Base-by-base conservation (phyloP, 2,329 filamentous ascomycete species). In the Alternaria dauci region DNA sequence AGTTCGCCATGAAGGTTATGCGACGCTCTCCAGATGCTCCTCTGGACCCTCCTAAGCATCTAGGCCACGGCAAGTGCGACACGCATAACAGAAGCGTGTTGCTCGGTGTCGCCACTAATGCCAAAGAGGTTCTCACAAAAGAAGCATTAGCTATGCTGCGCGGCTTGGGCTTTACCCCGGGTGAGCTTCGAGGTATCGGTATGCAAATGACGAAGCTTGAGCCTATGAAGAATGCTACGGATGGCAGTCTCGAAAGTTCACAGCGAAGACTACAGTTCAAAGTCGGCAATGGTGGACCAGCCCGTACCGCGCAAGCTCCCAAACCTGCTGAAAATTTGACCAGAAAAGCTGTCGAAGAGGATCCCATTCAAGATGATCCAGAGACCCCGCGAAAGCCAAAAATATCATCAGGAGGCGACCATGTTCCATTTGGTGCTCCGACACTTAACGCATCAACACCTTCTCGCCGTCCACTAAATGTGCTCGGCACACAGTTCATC, bases 1-100 rank as follows among this genome's bases (percentile, higher is more conserved):
- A 96, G 63, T 83, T 99, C 51, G 97, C 93, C 0, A 88, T 99
- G 84, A 98, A 97, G 76, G 90, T 99, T 61, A 97, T 99, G 93
- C 87, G 91, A 63, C 88, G 94, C 62, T 88, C 94, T 16, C 83
- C 89, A 23, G 91, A 97, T 79, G 94, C 95, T 16, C 95, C 95
- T 0, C 80, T 97, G 16, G 94, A 98, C 75, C 93, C 95, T 2
- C 88, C 90, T 0, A 99, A 99, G 74, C 93, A 97, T 79, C 84
- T 99, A 1, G 95, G 95, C 0, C 95, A 98, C 78, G 95, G 95
- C 1, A 94, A 93, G 78, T 99, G 95, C 73, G 95, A 99, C 74
- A 91, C 89, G 0, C 96, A 94, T 82, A 98, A 93, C 81, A 98
- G 96, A 78, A 96, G 93, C 69, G 79, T 90, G 8, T 77, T 88